A percentile compares a stretch with the other conserved stretches of the same genome.
These are phyloP conservation scores for Cenchrus purpureus DNA, from an alignment of 176 grass and related monocot species.

Conservation along the genomic window DNA sequence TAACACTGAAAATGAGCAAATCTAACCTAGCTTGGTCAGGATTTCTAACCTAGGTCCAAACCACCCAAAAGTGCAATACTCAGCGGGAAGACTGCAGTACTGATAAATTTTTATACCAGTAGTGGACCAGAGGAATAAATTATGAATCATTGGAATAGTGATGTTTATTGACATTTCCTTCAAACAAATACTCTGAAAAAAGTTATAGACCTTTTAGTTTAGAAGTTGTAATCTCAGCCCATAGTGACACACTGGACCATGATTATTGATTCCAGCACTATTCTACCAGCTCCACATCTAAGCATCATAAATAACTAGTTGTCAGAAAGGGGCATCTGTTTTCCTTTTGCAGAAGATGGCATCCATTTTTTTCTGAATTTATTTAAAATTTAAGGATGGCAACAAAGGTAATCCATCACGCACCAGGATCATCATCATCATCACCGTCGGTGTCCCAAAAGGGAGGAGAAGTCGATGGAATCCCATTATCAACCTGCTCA, in stretches of 20 bases:
- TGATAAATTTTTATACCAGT: neutral
- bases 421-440: slow-evolving; percentile 69
- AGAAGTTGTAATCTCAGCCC: neutral
- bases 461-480: slow-evolving; percentile 73
- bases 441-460: slow-evolving; percentile 72
- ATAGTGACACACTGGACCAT: neutral
- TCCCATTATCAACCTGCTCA: slow-evolving; percentile 74
- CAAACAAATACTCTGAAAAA: neutral
- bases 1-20: neutral
- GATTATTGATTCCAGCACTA: neutral
- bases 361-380: neutral
- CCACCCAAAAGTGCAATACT: slow-evolving; percentile 21
- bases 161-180: neutral
- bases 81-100: neutral
- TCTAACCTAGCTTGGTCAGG: neutral
- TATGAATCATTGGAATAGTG: neutral
- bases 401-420: neutral
- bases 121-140: neutral
- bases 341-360: neutral
- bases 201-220: neutral
- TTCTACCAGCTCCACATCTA: neutral
- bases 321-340: neutral
- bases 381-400: neutral
- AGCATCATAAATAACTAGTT: neutral
- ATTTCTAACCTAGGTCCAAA: slow-evolving; percentile 10